Evolutionary conservation across 208 protist species (phyloP).

Genomic region (Phytomonas sp.): DNA sequence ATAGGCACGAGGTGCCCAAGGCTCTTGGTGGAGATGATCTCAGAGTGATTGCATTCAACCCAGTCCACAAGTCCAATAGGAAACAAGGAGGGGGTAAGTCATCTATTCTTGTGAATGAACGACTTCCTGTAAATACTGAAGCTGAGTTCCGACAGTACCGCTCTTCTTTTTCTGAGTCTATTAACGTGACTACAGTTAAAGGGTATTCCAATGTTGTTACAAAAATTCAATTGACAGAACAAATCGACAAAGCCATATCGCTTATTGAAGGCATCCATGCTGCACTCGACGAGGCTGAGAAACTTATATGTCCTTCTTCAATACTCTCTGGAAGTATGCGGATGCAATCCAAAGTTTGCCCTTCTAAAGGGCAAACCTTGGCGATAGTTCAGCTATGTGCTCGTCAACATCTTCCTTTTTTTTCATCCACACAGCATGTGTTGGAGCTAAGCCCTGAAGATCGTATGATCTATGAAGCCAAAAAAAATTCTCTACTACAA

Average conservation of each 20-base stretch:
- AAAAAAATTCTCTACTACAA: constrained; percentile 27
- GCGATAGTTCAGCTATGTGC: constrained; percentile 11
- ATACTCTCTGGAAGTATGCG: not conserved
- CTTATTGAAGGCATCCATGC: constrained; percentile 4
- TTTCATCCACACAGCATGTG: constrained; percentile 23
- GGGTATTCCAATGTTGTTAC: constrained; percentile 1
- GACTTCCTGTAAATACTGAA: not conserved
- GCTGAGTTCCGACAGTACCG: not conserved
- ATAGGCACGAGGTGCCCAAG: constrained; percentile 45
- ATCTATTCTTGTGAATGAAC: not conserved
- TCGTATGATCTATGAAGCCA: constrained; percentile 25
- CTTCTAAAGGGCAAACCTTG: not conserved
- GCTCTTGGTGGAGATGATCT: constrained; percentile 18
- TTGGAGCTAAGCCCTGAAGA: constrained; percentile 36
- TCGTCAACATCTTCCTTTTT: constrained; percentile 42
- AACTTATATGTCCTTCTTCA: not conserved
- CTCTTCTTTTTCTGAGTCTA: not conserved
- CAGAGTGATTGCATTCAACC: not conserved
- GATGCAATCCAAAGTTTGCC: not conserved
- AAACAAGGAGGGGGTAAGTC: not conserved
- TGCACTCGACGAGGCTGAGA: constrained; percentile 7
- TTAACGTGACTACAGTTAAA: not conserved
- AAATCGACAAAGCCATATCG: constrained; percentile 2
- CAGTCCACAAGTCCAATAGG: not conserved
- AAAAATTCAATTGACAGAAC: constrained; percentile 4